A percentile compares a stretch with the other conserved stretches of the same genome.
phyloP scores from a whole-genome alignment of 805 yeast species.

The Candida fluviatilis region DNA sequence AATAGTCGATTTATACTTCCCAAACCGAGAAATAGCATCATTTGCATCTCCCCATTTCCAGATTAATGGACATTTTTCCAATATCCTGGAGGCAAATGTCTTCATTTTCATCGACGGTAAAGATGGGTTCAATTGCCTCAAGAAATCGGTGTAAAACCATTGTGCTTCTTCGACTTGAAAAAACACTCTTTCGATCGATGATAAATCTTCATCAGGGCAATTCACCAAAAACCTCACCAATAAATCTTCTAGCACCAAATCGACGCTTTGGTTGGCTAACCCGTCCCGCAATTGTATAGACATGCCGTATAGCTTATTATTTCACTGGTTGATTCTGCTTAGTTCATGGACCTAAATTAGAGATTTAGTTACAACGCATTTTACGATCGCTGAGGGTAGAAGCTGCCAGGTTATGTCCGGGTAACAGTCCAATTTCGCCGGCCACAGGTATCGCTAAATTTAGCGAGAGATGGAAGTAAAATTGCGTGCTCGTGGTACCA shows the following conservation, averaged over 20 bases:
- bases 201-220: conserved; percentile 86
- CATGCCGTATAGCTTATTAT: conserved; percentile 29
- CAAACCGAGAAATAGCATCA: conserved; percentile 73
- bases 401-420: background rate
- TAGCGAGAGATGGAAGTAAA: no score
- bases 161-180: conserved; percentile 98
- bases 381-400: conserved; percentile 1
- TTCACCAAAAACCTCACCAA: conserved; percentile 86
- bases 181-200: conserved; percentile 73
- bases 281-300: conserved; percentile 54
- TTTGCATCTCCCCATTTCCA: conserved; percentile 86
- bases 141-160: conserved; percentile 92
- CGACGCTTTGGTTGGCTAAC: conserved; percentile 62
- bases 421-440: conserved; percentile 1
- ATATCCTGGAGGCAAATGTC: conserved; percentile 62
- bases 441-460: no score
- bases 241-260: conserved; percentile 77
- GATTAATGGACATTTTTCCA: conserved; percentile 66
- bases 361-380: background rate
- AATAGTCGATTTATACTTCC: conserved; percentile 79
- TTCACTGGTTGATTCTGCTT: background rate
- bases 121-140: conserved; percentile 64
- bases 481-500: no score
- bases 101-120: conserved; percentile 78
- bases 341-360: background rate